These are phyloP conservation scores for Aspergillus conjunctus DNA, from an alignment of 495 filamentous ascomycete genomes.

Conservation along the genomic window DNA sequence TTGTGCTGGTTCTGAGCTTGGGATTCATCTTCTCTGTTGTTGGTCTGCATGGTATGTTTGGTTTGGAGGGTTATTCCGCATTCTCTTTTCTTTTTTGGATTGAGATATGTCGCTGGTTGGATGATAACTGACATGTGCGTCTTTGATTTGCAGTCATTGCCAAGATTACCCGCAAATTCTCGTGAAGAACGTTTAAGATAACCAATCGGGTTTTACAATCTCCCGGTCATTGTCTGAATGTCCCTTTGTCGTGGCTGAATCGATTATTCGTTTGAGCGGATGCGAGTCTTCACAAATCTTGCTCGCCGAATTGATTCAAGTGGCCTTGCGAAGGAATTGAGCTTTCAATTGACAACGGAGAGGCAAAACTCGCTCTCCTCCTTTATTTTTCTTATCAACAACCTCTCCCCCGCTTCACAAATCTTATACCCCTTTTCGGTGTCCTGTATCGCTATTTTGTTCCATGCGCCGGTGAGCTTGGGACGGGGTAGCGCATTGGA, in stretches of 20 bases:
- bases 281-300: not conserved
- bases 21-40: slow-evolving; percentile 99
- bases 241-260: slow-evolving; percentile 20
- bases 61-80: not conserved
- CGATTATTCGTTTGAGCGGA: slow-evolving; percentile 11
- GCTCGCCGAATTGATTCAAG: not conserved
- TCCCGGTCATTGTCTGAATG: slow-evolving; percentile 3
- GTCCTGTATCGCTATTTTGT: slow-evolving; percentile 18
- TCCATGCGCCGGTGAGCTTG: slow-evolving; percentile 20
- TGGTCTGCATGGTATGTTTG: slow-evolving; percentile 83
- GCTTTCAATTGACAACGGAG: not conserved
- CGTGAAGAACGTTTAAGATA: slow-evolving; percentile 32
- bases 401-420: slow-evolving; percentile 15
- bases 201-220: slow-evolving; percentile 3
- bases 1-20: slow-evolving; percentile 89
- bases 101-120: slow-evolving; percentile 2
- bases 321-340: not conserved
- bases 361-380: not conserved
- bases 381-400: slow-evolving; percentile 1
- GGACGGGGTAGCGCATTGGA: slow-evolving; percentile 6
- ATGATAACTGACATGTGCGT: slow-evolving; percentile 27
- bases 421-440: slow-evolving; percentile 30
- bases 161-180: slow-evolving; percentile 90
- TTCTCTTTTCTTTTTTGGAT: not conserved
- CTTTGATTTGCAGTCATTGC: slow-evolving; percentile 72